A percentile compares a stretch with the other conserved stretches of the same genome.
Evolutionary conservation across 164 flowering plant species (phyloP).

Genomic region (Magnolia officinalis): DNA sequence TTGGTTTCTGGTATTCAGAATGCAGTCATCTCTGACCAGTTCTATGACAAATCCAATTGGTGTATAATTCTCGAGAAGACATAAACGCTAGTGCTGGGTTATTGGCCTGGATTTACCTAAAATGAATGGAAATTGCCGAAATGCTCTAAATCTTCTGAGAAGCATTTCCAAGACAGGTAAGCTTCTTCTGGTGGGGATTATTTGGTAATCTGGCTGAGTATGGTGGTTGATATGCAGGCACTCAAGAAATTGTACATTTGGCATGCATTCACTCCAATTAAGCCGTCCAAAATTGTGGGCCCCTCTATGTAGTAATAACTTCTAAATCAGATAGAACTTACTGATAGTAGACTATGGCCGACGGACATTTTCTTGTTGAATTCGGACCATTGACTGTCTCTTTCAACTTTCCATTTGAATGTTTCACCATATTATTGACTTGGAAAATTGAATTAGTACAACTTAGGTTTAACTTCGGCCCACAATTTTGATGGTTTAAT

Average conservation of each 20-base stretch:
- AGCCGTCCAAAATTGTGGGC: background rate
- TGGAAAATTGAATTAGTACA: background rate
- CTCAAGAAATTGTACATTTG: background rate
- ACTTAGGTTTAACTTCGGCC: background rate
- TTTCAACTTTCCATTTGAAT: no score
- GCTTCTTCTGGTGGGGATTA: background rate
- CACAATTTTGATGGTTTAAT: background rate
- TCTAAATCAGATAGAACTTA: background rate
- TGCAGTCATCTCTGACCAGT: slow-evolving; percentile 65
- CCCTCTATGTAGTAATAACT: background rate
- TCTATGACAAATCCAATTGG: slow-evolving; percentile 97
- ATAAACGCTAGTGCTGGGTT: slow-evolving; percentile 13
- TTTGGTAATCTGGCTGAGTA: background rate
- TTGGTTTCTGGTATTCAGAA: slow-evolving; percentile 58
- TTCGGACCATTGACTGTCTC: no score
- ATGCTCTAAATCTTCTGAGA: background rate
- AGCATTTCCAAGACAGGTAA: background rate
- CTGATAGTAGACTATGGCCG: no score
- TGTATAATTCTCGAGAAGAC: slow-evolving; percentile 82
- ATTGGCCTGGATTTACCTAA: background rate
- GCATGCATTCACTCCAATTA: background rate
- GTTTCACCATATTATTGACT: no score
- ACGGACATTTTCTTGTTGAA: no score
- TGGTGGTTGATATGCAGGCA: background rate
- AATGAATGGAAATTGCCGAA: background rate